A percentile compares a stretch with the other conserved stretches of the same genome.
These are phyloP conservation scores for Vigna radiata DNA, from an alignment of 306 rosid species.

Conservation along the genomic window DNA sequence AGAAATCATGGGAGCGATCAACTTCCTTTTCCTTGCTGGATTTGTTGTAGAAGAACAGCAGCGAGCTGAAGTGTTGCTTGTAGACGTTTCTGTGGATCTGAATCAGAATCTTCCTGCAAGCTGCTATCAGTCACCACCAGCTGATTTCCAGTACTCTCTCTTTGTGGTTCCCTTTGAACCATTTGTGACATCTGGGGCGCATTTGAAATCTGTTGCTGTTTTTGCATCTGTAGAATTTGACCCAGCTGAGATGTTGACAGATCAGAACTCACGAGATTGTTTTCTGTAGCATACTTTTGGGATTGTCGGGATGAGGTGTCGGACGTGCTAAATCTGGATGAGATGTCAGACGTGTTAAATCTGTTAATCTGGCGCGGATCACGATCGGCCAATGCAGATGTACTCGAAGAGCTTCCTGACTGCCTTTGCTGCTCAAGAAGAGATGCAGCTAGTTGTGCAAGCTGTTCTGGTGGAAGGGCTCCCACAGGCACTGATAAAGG, in stretches of 20 bases:
- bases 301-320: slow-evolving; percentile 53
- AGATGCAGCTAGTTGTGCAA: slow-evolving; percentile 79
- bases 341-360: slow-evolving; percentile 51
- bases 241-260: slow-evolving; percentile 58
- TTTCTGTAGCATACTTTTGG: slow-evolving; percentile 58
- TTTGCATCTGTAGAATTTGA: slow-evolving; percentile 62
- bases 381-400: slow-evolving; percentile 51
- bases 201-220: slow-evolving; percentile 60
- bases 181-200: slow-evolving; percentile 50
- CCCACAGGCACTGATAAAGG: slow-evolving; percentile 57
- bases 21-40: slow-evolving; percentile 87
- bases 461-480: slow-evolving; percentile 77
- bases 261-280: slow-evolving; percentile 58
- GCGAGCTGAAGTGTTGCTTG: slow-evolving; percentile 97
- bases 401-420: slow-evolving; percentile 53
- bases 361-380: slow-evolving; percentile 62
- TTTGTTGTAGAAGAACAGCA: slow-evolving; percentile 92
- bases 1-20: slow-evolving; percentile 40
- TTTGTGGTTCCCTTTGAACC: slow-evolving; percentile 66
- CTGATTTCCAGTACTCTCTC: slow-evolving; percentile 65
- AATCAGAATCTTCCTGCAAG: slow-evolving; percentile 63
- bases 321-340: slow-evolving; percentile 51
- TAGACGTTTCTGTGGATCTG: slow-evolving; percentile 86
- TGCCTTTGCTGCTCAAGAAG: slow-evolving; percentile 80
- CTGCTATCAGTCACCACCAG: slow-evolving; percentile 44